Percentiles rank a stretch among this genome's conserved stretches.
phyloP scores from a whole-genome alignment of 2,329 filamentous ascomycete species.

The Arthrinium phaeospermum region DNA sequence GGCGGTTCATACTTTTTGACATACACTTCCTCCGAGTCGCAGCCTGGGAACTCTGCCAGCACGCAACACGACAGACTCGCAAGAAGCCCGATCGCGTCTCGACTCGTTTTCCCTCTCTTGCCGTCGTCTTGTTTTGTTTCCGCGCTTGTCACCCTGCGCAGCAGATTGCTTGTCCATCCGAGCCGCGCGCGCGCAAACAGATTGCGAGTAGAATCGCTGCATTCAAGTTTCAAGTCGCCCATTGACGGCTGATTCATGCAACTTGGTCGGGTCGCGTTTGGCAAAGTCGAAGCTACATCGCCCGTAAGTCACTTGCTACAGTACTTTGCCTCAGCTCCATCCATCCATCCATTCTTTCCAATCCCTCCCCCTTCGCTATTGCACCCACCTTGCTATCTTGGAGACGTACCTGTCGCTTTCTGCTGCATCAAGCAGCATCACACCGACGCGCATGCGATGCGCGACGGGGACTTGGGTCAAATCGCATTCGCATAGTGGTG shows the following conservation, averaged over 20 bases:
- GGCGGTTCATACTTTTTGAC: constrained; percentile 10
- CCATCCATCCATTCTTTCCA: constrained; percentile 27
- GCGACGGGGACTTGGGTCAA: neutral
- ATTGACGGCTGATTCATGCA: constrained; percentile 27
- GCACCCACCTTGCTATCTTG: constrained; percentile 12
- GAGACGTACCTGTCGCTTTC: neutral
- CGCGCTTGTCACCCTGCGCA: neutral
- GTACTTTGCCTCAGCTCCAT: constrained; percentile 23
- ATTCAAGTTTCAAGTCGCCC: constrained; percentile 16
- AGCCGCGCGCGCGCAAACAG: constrained; percentile 11
- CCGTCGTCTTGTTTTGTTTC: constrained; percentile 9
- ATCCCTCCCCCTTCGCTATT: constrained; percentile 25
- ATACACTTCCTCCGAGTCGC: neutral
- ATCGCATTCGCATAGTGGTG: neutral
- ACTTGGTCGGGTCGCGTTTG: constrained; percentile 25
- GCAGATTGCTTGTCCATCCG: neutral
- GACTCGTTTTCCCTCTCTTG: neutral
- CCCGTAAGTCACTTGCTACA: constrained; percentile 42
- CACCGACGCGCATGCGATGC: constrained; percentile 15
- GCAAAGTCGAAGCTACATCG: constrained; percentile 38
- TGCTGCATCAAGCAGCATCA: constrained; percentile 9
- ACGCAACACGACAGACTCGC: constrained; percentile 1
- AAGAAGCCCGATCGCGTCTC: constrained; percentile 6
- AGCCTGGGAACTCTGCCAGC: neutral
- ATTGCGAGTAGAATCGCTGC: constrained; percentile 11